These are phyloP conservation scores for Prunus dulcis DNA, from an alignment of 306 rosid species.

Conservation along the genomic window DNA sequence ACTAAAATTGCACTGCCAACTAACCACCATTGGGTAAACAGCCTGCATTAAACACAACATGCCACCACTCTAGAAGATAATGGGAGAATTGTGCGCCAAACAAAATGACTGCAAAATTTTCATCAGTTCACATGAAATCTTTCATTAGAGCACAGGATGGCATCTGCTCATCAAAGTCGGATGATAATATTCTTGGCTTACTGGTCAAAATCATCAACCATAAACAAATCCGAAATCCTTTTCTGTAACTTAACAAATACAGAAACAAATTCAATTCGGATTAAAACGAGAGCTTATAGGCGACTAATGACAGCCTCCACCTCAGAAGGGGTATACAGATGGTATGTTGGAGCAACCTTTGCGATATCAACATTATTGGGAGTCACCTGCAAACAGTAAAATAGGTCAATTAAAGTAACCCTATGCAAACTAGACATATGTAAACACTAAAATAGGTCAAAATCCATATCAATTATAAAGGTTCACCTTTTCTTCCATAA, in stretches of 20 bases:
- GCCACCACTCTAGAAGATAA: neutral
- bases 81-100: neutral
- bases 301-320: constrained; percentile 92
- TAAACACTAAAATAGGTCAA: neutral
- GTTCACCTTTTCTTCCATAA: constrained; percentile 98
- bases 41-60: neutral
- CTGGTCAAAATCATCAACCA: neutral
- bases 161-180: neutral
- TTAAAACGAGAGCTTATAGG: constrained; percentile 42
- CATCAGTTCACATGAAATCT: neutral
- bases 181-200: neutral
- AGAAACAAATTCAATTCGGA: neutral
- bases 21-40: neutral
- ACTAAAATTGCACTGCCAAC: neutral
- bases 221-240: constrained; percentile 16
- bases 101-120: neutral
- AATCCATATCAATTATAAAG: neutral
- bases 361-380: constrained; percentile 97
- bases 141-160: neutral
- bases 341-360: constrained; percentile 81
- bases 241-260: constrained; percentile 12
- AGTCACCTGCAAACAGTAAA: constrained; percentile 57
- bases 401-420: neutral
- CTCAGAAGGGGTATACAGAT: constrained; percentile 79
- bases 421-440: neutral